A percentile compares a stretch with the other conserved stretches of the same genome.
phyloP scores from a whole-genome alignment of 352 stramenopile species.

The Halophytophthora batemanensis region DNA sequence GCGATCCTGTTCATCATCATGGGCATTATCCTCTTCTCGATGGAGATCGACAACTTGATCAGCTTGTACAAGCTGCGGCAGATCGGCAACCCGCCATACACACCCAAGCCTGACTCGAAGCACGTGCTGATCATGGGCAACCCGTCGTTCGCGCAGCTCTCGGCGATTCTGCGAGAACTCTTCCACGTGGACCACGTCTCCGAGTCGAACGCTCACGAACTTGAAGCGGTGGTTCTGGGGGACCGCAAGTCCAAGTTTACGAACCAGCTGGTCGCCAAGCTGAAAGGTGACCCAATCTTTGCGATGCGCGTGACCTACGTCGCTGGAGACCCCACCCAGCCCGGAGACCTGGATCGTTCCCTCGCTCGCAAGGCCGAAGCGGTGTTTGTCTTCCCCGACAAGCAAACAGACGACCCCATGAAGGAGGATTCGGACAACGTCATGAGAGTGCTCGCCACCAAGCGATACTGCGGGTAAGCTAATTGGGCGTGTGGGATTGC shows the following conservation, averaged over 20 bases:
- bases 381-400: constrained; percentile 85
- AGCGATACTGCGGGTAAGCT: constrained; percentile 67
- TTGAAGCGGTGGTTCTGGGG: constrained; percentile 71
- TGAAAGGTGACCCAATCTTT: constrained; percentile 81
- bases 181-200: constrained; percentile 83
- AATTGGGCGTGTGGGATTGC: background rate
- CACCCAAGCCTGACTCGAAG: constrained; percentile 56
- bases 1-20: constrained; percentile 89
- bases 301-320: constrained; percentile 78
- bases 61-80: constrained; percentile 79
- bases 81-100: constrained; percentile 78
- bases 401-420: constrained; percentile 61
- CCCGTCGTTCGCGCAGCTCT: constrained; percentile 79
- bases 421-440: constrained; percentile 85
- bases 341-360: constrained; percentile 71
- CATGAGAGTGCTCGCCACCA: constrained; percentile 73
- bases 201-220: constrained; percentile 36
- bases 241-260: constrained; percentile 70
- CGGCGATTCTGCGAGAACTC: constrained; percentile 79
- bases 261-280: constrained; percentile 61
- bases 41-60: constrained; percentile 88
- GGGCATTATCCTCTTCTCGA: constrained; percentile 84
- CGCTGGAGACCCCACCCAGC: constrained; percentile 62
- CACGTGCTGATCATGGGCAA: constrained; percentile 86
- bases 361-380: constrained; percentile 52